Evolutionary conservation across 2,329 filamentous ascomycete genomes (phyloP), one percentile per base, ranked within the genome.

Genomic region (Arthrocladium fulminans): DNA sequence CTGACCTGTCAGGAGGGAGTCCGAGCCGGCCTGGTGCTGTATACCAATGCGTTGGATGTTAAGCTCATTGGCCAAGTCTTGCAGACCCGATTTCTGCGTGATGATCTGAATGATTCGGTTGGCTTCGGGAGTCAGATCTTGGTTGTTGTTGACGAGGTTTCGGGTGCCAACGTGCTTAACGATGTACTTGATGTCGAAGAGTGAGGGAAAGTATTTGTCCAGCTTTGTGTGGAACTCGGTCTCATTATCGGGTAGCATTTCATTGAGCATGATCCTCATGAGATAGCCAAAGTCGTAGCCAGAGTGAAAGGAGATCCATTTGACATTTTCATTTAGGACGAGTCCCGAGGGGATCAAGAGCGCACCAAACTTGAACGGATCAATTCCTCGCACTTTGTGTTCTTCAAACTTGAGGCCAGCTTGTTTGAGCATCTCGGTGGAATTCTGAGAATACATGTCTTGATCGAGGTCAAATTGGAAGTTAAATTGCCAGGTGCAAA

Each of bases 241-340:
- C 64, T 97, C 92, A 57, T 94, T 88, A 58, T 88, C 86, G 0
- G 92, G 92, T 6, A 98, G 74, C 38, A 84, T 80, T 56, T 82
- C 78, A 47, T 53, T 54, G 49, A 86, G 83, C 65, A 98, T 82
- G 50, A 96, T 81, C 70, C 98, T 98, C 62, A 94, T 89, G 40
- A 98, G 74, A 62, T 97, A 97, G 42, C 89, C 92, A 67, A 98
- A 97, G 70, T 98, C 92, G 68, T 98, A 98, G 52, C 90, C 92
- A 23, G 88, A 92, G 66, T 98, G 92, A 69, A 97, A 97, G 3
- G 88, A 94, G 55, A 98, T 86, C 92, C 92, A 98, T 64, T 88
- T 84, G 48, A 96, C 86, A 50, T 94, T 82, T 32, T 92, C 83
- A 55, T 86, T 81, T 60, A 92, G 84, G 10, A 94, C 88, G 39